phyloP scores from a whole-genome alignment of 2,329 filamentous ascomycete genomes.

The Colletotrichum liaoningense region DNA sequence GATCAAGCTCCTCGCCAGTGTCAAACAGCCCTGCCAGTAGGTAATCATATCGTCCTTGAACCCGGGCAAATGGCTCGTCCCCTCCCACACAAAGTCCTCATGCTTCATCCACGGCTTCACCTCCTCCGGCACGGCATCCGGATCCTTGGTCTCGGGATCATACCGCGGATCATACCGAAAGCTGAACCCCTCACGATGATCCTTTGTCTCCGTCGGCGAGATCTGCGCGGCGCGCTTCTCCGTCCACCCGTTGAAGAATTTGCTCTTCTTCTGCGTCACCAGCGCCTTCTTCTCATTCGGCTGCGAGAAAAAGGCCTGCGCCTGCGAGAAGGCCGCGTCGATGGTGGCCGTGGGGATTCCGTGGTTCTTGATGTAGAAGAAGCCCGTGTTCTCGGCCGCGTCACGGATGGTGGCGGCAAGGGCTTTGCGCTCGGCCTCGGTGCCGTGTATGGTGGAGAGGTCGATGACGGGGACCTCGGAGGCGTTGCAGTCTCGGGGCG shows the following conservation, averaged over 20 bases:
- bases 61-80: constrained; percentile 32
- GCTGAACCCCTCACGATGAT: constrained; percentile 43
- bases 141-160: constrained; percentile 53
- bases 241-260: constrained; percentile 51
- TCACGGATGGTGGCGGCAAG: constrained; percentile 51
- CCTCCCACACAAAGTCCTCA: constrained; percentile 38
- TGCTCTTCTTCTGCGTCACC: constrained; percentile 40
- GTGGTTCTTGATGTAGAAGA: constrained; percentile 61
- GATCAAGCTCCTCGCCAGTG: constrained; percentile 40
- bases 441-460: constrained; percentile 49
- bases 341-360: constrained; percentile 49
- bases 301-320: constrained; percentile 45
- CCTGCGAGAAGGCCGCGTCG: constrained; percentile 37
- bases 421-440: constrained; percentile 46
- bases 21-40: constrained; percentile 38
- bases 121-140: constrained; percentile 25
- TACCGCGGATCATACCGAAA: constrained; percentile 54
- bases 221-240: constrained; percentile 40
- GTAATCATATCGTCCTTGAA: constrained; percentile 35
- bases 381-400: constrained; percentile 56
- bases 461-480: constrained; percentile 61
- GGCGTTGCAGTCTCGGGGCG: constrained; percentile 51
- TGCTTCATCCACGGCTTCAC: constrained; percentile 36
- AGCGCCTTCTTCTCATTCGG: constrained; percentile 42
- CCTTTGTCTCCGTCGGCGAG: constrained; percentile 45